Base-by-base conservation (phyloP, 2,329 filamentous ascomycete genomes). In the Juglanconis juglandina region DNA sequence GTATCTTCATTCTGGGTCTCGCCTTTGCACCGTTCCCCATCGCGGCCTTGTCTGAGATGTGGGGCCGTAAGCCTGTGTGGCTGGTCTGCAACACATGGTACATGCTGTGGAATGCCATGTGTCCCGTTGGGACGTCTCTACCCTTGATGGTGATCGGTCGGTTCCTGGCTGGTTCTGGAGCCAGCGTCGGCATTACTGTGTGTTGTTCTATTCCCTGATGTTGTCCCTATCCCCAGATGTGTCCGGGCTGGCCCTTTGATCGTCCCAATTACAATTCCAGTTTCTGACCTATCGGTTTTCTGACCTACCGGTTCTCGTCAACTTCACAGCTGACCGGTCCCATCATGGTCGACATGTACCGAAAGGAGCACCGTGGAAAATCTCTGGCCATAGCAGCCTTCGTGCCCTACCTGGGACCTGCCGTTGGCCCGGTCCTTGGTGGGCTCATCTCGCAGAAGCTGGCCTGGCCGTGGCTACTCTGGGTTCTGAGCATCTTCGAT, bases 381-480 rank as follows among this genome's bases (percentile, higher is more conserved):
- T 53, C 50, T 2, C 34, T 58, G 14, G 59, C 59, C 4, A 61
- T 61, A 9, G 37, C 55, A 4, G 34, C 33, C 1, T 35, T 59
- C 4, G 30, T 61, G n/a, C 55, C 59, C 5, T 58, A 50, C 17
- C 67, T 80, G 0, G 79, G 78, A 2, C 72, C 73, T 24, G 75
- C 75, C 6, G 60, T 78, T 5, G 78, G 77, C 0, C 77, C 77
- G 1, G 74, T 79, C 6, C 70, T 74, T 11, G 77, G 76, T 49
- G 76, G 76, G 0, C 77, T 76, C 61, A 48, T 78, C 3, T 70
- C 73, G 0, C 66, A 75, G 58, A 66, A 61, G 55, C 70, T 67
- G 37, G 73, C 67, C 58, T 80, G 77, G 78, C 72, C 76, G 7
- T 80, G 77, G 77, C 73, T 73, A 34, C 78, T 79, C 62, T 79